These are phyloP conservation scores for Pichia rugopelliculosa DNA, from an alignment of 805 yeast species.

Conservation along the genomic window DNA sequence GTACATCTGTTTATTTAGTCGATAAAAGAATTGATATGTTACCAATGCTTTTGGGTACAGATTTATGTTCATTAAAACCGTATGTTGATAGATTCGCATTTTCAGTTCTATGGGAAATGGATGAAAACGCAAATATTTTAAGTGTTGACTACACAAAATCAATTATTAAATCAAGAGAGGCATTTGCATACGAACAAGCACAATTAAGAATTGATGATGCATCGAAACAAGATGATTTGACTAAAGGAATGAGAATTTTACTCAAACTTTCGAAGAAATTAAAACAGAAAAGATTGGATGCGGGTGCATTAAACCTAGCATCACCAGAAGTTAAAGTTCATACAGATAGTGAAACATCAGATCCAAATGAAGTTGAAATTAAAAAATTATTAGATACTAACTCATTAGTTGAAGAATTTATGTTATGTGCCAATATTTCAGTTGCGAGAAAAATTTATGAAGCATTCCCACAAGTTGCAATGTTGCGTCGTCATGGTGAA, in stretches of 20 bases:
- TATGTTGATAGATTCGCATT: slow-evolving; percentile 94
- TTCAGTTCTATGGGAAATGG: slow-evolving; percentile 93
- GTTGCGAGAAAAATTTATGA: slow-evolving; percentile 91
- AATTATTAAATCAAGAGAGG: slow-evolving; percentile 83
- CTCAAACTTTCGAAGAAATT: slow-evolving; percentile 73
- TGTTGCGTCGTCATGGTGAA: slow-evolving; percentile 96
- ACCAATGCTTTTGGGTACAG: slow-evolving; percentile 91
- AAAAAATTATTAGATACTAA: slow-evolving; percentile 84
- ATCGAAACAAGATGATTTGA: slow-evolving; percentile 70
- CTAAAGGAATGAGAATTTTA: slow-evolving; percentile 81
- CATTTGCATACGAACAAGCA: slow-evolving; percentile 91
- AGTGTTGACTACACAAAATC: slow-evolving; percentile 77
- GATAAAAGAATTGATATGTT: slow-evolving; percentile 99
- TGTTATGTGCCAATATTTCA: slow-evolving; percentile 93
- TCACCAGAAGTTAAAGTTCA: slow-evolving; percentile 98
- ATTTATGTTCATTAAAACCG: slow-evolving; percentile 90
- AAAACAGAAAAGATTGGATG: slow-evolving; percentile 78
- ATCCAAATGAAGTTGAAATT: slow-evolving; percentile 91
- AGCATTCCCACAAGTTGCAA: slow-evolving; percentile 94
- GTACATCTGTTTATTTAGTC: slow-evolving; percentile 93
- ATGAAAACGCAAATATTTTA: slow-evolving; percentile 77
- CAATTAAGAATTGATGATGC: slow-evolving; percentile 84
- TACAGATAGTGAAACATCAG: slow-evolving; percentile 94
- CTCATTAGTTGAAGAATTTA: slow-evolving; percentile 95
- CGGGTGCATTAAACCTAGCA: slow-evolving; percentile 94